These are phyloP conservation scores for Cochlearia excelsa DNA, from an alignment of 345 rosid species.

Conservation along the genomic window DNA sequence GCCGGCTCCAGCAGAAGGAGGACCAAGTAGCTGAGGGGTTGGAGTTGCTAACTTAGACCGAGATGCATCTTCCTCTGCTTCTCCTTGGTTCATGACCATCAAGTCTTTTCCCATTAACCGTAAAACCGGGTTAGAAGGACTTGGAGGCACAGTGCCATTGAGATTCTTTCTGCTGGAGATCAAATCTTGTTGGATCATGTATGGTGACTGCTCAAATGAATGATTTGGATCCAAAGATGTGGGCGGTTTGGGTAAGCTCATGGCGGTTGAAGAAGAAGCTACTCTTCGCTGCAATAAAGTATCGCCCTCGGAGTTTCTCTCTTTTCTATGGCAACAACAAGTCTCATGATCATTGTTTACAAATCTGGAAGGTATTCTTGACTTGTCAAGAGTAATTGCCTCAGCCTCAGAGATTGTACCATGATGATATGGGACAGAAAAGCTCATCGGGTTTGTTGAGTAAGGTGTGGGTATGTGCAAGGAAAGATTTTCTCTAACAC, in stretches of 20 bases:
- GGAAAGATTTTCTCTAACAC: conserved; percentile 38
- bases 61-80: conserved; percentile 41
- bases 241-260: conserved; percentile 28
- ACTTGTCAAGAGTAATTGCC: conserved; percentile 39
- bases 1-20: conserved; percentile 28
- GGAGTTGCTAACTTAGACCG: conserved; percentile 29
- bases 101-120: conserved; percentile 97
- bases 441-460: conserved; percentile 37
- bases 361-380: conserved; percentile 42
- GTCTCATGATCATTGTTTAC: conserved; percentile 53
- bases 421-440: conserved; percentile 38
- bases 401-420: conserved; percentile 36
- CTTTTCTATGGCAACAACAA: conserved; percentile 92
- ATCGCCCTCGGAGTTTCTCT: conserved; percentile 50
- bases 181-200: conserved; percentile 31
- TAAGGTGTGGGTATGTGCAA: conserved; percentile 36
- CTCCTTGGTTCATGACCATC: conserved; percentile 88
- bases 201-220: conserved; percentile 33
- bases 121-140: conserved; percentile 78
- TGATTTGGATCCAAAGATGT: conserved; percentile 35
- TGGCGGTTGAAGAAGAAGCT: conserved; percentile 44
- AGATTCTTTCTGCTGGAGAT: conserved; percentile 19
- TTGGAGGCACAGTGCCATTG: conserved; percentile 52
- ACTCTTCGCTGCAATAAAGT: conserved; percentile 52
- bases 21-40: conserved; percentile 39